A percentile compares a stretch with the other conserved stretches of the same genome.
phyloP scores from a whole-genome alignment of 1,139 yeast genomes.

The Sugiyamaella neomexicana region DNA sequence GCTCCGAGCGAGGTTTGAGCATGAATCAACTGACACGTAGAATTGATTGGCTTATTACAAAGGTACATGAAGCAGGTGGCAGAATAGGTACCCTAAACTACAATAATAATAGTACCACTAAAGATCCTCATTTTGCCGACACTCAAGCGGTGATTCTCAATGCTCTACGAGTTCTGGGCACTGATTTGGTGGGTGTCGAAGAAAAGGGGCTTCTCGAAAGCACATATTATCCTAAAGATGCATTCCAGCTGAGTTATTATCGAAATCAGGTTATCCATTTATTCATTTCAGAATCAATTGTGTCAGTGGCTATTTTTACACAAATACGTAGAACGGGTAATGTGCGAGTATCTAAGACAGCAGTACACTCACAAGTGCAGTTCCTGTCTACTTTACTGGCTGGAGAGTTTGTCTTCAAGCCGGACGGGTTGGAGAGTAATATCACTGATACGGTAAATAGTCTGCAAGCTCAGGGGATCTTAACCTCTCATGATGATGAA shows the following conservation, averaged over 20 bases:
- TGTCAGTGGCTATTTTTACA: slow-evolving; percentile 42
- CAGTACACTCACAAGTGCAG: slow-evolving; percentile 35
- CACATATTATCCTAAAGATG: slow-evolving; percentile 44
- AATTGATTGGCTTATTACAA: slow-evolving; percentile 42
- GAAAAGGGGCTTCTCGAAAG: slow-evolving; percentile 42
- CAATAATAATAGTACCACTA: slow-evolving; percentile 13
- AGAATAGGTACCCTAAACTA: slow-evolving; percentile 41
- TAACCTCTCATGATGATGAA: slow-evolving; percentile 29
- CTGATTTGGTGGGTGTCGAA: slow-evolving; percentile 40
- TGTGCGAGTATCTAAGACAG: slow-evolving; percentile 26
- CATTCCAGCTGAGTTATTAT: slow-evolving; percentile 46
- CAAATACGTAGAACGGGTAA: slow-evolving; percentile 28
- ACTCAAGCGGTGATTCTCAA: slow-evolving; percentile 41
- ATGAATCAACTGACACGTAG: slow-evolving; percentile 39
- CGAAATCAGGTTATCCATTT: slow-evolving; percentile 47
- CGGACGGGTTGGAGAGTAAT: slow-evolving; percentile 42
- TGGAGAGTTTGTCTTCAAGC: slow-evolving; percentile 45
- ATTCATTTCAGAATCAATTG: slow-evolving; percentile 46
- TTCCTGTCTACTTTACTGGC: slow-evolving; percentile 42
- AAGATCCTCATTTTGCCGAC: slow-evolving; percentile 27
- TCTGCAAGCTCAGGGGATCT: slow-evolving; percentile 38
- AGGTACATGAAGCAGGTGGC: slow-evolving; percentile 43
- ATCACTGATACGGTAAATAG: slow-evolving; percentile 37
- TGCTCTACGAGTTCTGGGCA: slow-evolving; percentile 44
- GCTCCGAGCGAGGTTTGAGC: slow-evolving; percentile 44